Base-by-base conservation (phyloP, 106 monocot species). In the Ottelia alismoides region DNA sequence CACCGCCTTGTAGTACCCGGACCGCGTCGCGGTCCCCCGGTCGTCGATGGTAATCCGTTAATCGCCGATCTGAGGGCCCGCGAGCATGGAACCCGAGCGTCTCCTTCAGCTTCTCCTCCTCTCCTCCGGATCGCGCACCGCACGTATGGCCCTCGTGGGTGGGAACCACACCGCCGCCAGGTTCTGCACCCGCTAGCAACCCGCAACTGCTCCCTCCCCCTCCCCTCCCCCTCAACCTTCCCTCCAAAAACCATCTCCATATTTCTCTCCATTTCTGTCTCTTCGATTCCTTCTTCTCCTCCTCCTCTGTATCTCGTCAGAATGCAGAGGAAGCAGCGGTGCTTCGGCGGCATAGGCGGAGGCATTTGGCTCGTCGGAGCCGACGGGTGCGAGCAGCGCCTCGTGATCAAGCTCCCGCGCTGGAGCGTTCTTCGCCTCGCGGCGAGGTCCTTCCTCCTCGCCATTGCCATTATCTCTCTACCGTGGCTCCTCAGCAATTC, bases 121-220 rank as follows among this genome's bases (percentile, higher is more conserved):
- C 67, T 64, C 48, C 28, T 57, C 56, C 21, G 44, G 69, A 20
- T n/a, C 71, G 16, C 58, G 24, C 20, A 71, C 55, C 75, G 59
- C 56, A 16, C 81, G 81, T 49, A 56, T 78, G 11, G 78, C 78
- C 61, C 90, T 91, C 64, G 81, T 91, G 78, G 90, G 90, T 81
- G 84, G 74, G 3, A 91, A 91, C 70, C 90, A 91, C 84, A 91
- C 90, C 72, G 77, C 90, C 67, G 64, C 90, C 72, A 69, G 90
- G 22, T 91, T 91, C 62, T 91, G 90, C 81, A 85, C 78, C 43
- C 90, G 90, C 78, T 91, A 91, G 58, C 46, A 53, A 26, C 27
- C 24, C 57, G 27, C 45, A 25, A n/a, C 3, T 28, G 31, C 14
- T 66, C 4, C 23, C 58, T 47, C 23, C 2, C 29, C 40, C 62